Evolutionary conservation across 2,329 filamentous ascomycete species (phyloP).

Genomic region (Colletotrichum orbiculare): DNA sequence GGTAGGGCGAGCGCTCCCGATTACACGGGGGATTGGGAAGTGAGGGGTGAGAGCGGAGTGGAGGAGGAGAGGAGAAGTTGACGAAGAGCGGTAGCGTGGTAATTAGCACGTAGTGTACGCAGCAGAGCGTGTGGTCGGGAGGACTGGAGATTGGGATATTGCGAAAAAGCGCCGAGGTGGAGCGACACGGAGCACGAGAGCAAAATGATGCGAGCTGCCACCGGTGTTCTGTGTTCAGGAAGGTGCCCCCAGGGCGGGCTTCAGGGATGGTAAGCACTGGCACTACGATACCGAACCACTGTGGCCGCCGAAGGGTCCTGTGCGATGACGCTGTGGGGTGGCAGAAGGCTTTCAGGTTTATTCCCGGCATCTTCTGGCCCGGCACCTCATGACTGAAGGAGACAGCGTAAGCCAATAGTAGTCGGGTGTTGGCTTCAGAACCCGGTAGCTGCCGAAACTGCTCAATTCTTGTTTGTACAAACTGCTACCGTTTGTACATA

Average conservation of each 20-base stretch:
- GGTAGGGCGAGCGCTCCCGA: conserved; percentile 32
- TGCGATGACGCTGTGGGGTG: conserved; percentile 30
- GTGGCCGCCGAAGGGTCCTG: conserved; percentile 30
- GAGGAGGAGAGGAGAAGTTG: conserved; percentile 19
- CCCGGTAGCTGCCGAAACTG: conserved; percentile 29
- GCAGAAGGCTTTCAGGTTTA: conserved; percentile 6
- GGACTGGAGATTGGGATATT: conserved; percentile 35
- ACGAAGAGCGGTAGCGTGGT: conserved; percentile 11
- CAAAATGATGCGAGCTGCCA: conserved; percentile 35
- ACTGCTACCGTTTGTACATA: conserved; percentile 5
- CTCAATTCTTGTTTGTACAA: conserved; percentile 22
- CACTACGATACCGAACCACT: conserved; percentile 21
- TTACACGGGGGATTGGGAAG: conserved; percentile 29
- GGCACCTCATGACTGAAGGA: too few species aligned
- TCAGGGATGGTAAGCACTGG: too few species aligned
- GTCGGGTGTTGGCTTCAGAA: conserved; percentile 13
- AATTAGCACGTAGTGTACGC: background rate
- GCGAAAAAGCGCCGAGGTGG: conserved; percentile 38
- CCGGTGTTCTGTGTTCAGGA: conserved; percentile 27
- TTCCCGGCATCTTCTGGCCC: conserved; percentile 13
- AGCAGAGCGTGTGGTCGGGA: conserved; percentile 25
- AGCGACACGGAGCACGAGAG: conserved; percentile 36
- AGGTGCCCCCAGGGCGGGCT: conserved; percentile 9
- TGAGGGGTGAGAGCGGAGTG: conserved; percentile 39
- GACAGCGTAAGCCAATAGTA: background rate